Conservation (phyloP, 2,329 filamentous ascomycete genomes). For the Botrytis sinoallii region DNA sequence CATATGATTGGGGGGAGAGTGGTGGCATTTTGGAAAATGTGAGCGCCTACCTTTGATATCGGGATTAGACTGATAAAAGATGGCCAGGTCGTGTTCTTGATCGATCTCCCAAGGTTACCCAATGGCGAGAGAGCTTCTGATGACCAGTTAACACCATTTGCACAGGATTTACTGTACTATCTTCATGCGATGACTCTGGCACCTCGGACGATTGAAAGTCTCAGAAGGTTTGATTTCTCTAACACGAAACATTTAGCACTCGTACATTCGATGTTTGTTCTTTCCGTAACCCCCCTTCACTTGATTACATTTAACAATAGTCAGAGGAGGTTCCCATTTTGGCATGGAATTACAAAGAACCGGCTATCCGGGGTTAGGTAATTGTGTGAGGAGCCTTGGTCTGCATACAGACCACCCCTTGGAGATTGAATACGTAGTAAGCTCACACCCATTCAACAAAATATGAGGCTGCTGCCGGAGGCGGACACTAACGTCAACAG, state of each 20-base stretch:
- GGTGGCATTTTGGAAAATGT: constrained; percentile 85
- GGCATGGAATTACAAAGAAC: constrained; percentile 51
- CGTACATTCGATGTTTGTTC: constrained; percentile 74
- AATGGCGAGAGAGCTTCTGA: constrained; percentile 26
- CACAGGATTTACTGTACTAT: constrained; percentile 56
- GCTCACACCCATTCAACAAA: constrained; percentile 29
- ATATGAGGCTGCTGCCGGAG: background rate
- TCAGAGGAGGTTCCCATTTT: constrained; percentile 54
- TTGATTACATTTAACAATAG: constrained; percentile 13
- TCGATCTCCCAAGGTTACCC: constrained; percentile 65
- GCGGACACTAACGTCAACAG: constrained; percentile 40
- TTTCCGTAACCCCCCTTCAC: background rate
- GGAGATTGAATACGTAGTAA: constrained; percentile 70
- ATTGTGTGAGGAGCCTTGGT: constrained; percentile 61
- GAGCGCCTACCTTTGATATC: constrained; percentile 29
- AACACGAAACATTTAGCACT: constrained; percentile 71
- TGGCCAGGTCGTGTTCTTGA: constrained; percentile 17
- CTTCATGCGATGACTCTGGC: constrained; percentile 47
- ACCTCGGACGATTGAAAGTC: constrained; percentile 60
- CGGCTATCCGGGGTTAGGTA: constrained; percentile 72
- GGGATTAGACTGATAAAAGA: constrained; percentile 6
- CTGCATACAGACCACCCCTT: constrained; percentile 54
- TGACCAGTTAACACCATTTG: constrained; percentile 53
- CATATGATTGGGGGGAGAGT: constrained; percentile 67
- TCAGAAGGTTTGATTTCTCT: constrained; percentile 78